Evolutionary conservation across 805 yeast species (phyloP).

Genomic region (Geotrichum ghanense): DNA sequence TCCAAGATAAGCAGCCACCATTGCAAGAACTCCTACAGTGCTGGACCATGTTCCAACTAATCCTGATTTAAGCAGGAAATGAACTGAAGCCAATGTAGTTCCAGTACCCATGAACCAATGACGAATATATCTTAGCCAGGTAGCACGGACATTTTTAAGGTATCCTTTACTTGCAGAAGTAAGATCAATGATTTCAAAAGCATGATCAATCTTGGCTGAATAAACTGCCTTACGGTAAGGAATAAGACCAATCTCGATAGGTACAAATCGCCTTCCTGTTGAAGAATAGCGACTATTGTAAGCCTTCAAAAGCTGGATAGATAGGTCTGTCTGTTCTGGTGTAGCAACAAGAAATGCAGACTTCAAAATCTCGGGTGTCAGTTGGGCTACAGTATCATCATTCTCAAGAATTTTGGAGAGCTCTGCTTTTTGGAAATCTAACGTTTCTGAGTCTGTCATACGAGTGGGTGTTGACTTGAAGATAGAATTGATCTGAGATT

Average conservation of each 20-base stretch:
- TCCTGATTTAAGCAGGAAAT: conserved; percentile 34
- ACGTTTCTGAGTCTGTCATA: background rate
- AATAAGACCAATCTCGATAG: conserved; percentile 33
- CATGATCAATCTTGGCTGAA: conserved; percentile 45
- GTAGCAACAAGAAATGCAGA: background rate
- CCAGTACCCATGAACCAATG: conserved; percentile 22
- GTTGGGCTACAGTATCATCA: background rate
- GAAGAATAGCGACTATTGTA: background rate
- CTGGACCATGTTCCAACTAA: conserved; percentile 28
- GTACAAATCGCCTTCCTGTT: background rate
- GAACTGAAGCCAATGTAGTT: conserved; percentile 34
- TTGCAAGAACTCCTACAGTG: conserved; percentile 32
- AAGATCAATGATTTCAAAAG: conserved; percentile 45
- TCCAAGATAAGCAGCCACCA: conserved; percentile 38
- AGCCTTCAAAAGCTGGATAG: background rate
- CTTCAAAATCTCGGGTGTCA: background rate
- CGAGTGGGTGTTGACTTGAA: background rate
- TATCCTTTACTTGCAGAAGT: conserved; percentile 25
- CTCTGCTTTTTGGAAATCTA: background rate
- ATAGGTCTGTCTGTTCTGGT: background rate
- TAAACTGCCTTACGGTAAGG: conserved; percentile 52
- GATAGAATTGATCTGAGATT: background rate
- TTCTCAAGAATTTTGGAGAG: background rate
- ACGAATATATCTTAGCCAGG: conserved; percentile 27
- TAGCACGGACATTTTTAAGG: conserved; percentile 33